phyloP scores from a whole-genome alignment of 352 stramenopile genomes.

The Pythium volutum region DNA sequence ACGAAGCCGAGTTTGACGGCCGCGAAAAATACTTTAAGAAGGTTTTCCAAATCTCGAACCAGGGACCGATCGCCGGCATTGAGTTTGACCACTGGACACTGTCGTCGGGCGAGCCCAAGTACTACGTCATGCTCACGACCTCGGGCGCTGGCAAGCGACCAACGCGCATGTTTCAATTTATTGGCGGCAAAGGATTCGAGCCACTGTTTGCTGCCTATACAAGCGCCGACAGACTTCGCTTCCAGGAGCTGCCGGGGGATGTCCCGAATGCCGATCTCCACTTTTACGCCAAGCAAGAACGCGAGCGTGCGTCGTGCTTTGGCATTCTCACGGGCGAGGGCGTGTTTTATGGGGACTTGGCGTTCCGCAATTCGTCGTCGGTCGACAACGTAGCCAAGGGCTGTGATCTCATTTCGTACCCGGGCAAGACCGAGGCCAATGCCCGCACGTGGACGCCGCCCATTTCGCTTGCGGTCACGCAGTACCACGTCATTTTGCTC shows the following conservation, averaged over 20 bases:
- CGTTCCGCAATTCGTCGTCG: constrained; percentile 63
- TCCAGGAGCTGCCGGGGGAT: constrained; percentile 89
- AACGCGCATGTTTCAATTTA: constrained; percentile 91
- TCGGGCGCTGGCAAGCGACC: constrained; percentile 83
- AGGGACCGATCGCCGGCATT: constrained; percentile 75
- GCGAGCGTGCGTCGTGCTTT: constrained; percentile 84
- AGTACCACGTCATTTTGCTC: constrained; percentile 91
- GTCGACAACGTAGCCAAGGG: constrained; percentile 83
- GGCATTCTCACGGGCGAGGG: constrained; percentile 89
- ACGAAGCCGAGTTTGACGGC: constrained; percentile 82
- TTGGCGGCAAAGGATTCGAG: constrained; percentile 76
- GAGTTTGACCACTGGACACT: constrained; percentile 81
- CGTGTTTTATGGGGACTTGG: constrained; percentile 89
- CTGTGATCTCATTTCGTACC: constrained; percentile 70
- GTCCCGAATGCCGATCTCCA: constrained; percentile 73
- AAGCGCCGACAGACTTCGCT: constrained; percentile 76
- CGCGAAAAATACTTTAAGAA: constrained; percentile 87
- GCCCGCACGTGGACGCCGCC: constrained; percentile 46
- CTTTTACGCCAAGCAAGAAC: constrained; percentile 79
- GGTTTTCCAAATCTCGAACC: constrained; percentile 89
- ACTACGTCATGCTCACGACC: constrained; percentile 84
- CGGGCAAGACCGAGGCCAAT: constrained; percentile 49
- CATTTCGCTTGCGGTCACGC: constrained; percentile 84
- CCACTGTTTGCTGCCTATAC: constrained; percentile 84
- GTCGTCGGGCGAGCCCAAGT: constrained; percentile 46